These are phyloP conservation scores for Auricularia auricula-judae DNA, from an alignment of 768 basidiomycete genomes.

Conservation along the genomic window DNA sequence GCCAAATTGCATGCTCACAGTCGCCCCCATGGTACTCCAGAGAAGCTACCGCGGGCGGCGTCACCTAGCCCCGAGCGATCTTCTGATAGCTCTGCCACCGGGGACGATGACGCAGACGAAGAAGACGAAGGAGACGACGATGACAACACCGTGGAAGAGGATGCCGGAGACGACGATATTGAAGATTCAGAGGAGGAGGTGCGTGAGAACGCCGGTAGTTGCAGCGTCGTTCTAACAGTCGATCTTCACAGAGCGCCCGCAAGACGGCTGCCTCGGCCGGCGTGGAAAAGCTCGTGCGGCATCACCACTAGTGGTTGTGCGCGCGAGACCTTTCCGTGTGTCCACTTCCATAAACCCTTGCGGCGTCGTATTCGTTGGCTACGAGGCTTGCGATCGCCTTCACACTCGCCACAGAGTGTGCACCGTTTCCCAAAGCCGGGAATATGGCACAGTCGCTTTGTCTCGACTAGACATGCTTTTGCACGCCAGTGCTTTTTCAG, in stretches of 20 bases:
- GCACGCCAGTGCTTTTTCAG: too few species aligned
- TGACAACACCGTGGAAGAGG: conserved; percentile 10
- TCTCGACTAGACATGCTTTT: too few species aligned
- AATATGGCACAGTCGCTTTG: too few species aligned
- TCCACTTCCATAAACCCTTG: background rate
- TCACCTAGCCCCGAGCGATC: background rate
- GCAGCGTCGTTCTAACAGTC: background rate
- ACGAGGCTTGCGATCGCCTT: too few species aligned
- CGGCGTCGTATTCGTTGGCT: too few species aligned
- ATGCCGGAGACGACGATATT: conserved; percentile 15
- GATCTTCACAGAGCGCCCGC: conserved; percentile 6
- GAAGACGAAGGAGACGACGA: conserved; percentile 14
- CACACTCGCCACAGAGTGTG: too few species aligned
- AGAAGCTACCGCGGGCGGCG: conserved; percentile 3
- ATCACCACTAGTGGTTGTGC: conserved; percentile 18
- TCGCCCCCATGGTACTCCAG: background rate
- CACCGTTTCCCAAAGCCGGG: too few species aligned
- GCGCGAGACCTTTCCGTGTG: background rate
- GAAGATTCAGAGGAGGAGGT: conserved; percentile 21
- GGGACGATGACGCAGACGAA: conserved; percentile 20
- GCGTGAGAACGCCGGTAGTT: conserved; percentile 8
- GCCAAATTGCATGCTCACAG: background rate
- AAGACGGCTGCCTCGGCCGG: conserved; percentile 28
- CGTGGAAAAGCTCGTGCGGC: conserved; percentile 40
- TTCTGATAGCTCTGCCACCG: conserved; percentile 5